Evolutionary conservation across 495 filamentous ascomycete species (phyloP), one percentile per base, ranked within the genome.

Genomic region (Neurospora sp.): DNA sequence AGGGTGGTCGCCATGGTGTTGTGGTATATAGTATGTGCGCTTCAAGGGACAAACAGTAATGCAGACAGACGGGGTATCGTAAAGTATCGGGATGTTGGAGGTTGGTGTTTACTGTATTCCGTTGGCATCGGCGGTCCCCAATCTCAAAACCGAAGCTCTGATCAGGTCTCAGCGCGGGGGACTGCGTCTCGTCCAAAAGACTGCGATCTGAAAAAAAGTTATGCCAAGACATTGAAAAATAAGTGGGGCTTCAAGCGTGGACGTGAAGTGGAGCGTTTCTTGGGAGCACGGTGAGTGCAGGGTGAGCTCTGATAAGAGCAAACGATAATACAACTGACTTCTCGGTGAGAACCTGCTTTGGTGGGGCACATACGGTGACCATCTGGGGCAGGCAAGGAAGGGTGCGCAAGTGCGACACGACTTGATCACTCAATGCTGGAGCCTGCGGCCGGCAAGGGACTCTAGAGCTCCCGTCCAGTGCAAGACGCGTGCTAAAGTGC

Each of bases 1-100:
- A 88, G 84, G 71, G 84, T 83, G 62, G 86, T 84, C 73, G 86
- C 85, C 86, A 89, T 89, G 31, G 70, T 75, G 74, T 28, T 54
- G 45, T 24, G 45, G 0, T 54, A 5, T 48, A 11, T 45, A n/a
- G 42, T 4, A 45, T 45, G 17, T 43, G 10, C n/a, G n/a, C n/a
- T n/a, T n/a, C n/a, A n/a, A n/a, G n/a, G 48, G 6, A 62, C 13
- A 62, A 62, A 62, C 48, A 62, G 6, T 62, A 62, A 15, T 31
- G 54, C 15, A 66, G 15, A 66, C 28, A 34, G 15, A 66, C 28
- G 54, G 54, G 54, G 28, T 66, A 66, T 66, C 28, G 54, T 34
- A 0, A 4, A 66, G 28, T 66, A 36, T 62, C 54, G 28, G 28
- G 6, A 2, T 28, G 24, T 17, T 17, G 54, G 6, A 17, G 13